Base-by-base conservation (phyloP, 2,329 filamentous ascomycete species). In the Clarireedia homoeocarpa region DNA sequence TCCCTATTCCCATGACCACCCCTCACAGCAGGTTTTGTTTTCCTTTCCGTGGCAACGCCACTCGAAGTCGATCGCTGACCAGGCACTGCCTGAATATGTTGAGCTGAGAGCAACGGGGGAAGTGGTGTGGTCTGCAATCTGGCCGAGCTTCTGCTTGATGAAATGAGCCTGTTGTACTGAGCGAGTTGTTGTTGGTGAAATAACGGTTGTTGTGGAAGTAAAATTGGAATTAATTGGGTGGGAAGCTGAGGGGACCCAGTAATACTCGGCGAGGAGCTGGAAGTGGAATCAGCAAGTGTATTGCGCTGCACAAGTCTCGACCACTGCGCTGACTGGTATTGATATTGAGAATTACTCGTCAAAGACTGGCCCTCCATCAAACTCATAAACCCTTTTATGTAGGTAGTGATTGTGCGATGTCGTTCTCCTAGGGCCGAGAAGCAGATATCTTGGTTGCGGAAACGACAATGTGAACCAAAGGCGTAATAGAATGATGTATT, bases 161-260 rank as follows among this genome's bases (percentile, higher is more conserved):
- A 80, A 62, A 85, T 77, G 67, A 85, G 80, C 66, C 79, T 80
- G 70, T 85, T 85, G 75, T 85, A 85, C 63, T 84, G 77, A 51
- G 81, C 75, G 55, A 86, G 77, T 70, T 83, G 81, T 53, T 79
- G 80, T 66, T 84, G 79, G 70, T 83, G 82, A 61, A 80, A 72
- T 44, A 76, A 80, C 36, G 77, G 73, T 61, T 84, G 80, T 60
- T 83, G 81, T 15, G 80, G 80, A 57, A 83, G 63, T 63, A 83
- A 72, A 60, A 82, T 75, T 38, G 81, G 81, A 27, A 81, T 72
- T 58, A 82, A 73, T 61, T 83, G 78, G 59, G 74, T 68, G 51
- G 75, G 70, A 55, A 63, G 62, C 48, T 65, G 68, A 60, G 63
- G 49, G 56, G 64, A 51, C 56, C 58, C 61, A 60, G 63, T 57